Conservation (phyloP, 2,329 filamentous ascomycete species). For the Trichoderma sp. region DNA sequence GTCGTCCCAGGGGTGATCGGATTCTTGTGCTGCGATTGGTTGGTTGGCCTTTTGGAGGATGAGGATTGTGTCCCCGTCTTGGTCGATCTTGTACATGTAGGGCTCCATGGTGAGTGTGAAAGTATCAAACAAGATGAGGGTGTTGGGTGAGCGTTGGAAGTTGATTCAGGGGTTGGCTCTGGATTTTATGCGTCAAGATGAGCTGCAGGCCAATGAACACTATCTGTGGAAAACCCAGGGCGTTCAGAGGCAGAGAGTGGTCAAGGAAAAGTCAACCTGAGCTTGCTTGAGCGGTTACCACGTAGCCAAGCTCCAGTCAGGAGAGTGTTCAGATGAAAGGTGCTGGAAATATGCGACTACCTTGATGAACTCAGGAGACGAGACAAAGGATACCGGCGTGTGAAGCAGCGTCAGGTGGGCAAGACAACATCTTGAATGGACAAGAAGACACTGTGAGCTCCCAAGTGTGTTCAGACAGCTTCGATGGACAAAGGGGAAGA, state of each 20-base stretch:
- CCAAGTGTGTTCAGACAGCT: no score
- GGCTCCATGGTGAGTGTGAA: background rate
- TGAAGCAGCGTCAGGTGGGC: no score
- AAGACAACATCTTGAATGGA: no score
- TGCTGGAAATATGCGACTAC: no score
- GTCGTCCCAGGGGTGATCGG: background rate
- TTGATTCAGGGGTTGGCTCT: background rate
- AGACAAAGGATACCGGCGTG: no score
- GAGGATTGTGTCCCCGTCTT: constrained; percentile 17
- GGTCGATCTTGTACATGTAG: background rate
- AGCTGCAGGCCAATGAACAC: background rate
- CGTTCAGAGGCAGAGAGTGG: background rate
- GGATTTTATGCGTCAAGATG: background rate
- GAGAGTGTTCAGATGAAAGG: no score
- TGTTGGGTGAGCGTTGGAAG: background rate
- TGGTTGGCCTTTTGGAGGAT: constrained; percentile 6
- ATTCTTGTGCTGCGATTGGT: background rate
- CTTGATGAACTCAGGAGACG: no score
- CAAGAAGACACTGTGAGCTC: no score
- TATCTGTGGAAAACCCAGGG: background rate
- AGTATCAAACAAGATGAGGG: background rate
- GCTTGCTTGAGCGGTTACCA: no score
- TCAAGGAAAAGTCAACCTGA: background rate
- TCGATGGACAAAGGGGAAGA: no score
- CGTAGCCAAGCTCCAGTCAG: no score